These are phyloP conservation scores for Pleurotus sapidus DNA, from an alignment of 768 basidiomycete species.

Conservation along the genomic window DNA sequence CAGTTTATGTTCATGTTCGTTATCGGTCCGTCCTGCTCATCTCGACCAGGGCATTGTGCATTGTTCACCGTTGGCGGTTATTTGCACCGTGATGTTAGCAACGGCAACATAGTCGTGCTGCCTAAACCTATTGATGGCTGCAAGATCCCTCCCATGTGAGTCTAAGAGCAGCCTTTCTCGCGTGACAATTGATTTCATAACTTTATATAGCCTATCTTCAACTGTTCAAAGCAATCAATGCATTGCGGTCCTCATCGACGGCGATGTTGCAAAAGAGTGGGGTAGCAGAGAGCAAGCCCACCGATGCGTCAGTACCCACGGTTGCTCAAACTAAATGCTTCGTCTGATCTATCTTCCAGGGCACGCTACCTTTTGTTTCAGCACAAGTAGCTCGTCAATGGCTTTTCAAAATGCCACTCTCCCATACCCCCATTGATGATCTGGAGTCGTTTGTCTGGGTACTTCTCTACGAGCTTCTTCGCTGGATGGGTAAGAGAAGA, in stretches of 20 bases:
- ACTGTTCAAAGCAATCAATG: background rate
- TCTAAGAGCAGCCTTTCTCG: background rate
- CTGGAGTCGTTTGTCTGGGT: slow-evolving; percentile 11
- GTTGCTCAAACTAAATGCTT: background rate
- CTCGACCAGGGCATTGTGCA: background rate
- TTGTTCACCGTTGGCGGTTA: background rate
- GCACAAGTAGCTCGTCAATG: background rate
- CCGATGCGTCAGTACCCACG: slow-evolving; percentile 3
- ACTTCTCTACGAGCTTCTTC: background rate
- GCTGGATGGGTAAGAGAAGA: background rate
- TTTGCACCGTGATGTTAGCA: slow-evolving; percentile 10
- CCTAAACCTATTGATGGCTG: background rate
- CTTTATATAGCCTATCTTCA: background rate
- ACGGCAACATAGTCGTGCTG: slow-evolving; percentile 7
- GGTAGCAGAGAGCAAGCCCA: background rate
- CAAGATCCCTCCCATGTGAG: background rate
- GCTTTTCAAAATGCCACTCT: background rate
- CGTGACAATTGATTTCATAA: background rate
- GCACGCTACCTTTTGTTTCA: slow-evolving; percentile 8
- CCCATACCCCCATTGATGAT: slow-evolving; percentile 10
- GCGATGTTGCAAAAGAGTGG: slow-evolving; percentile 9
- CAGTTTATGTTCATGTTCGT: background rate
- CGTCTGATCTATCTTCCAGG: background rate
- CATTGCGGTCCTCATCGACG: slow-evolving; percentile 7
- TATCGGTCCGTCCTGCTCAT: background rate